Base-by-base conservation (phyloP, 1,284 basidiomycete species). In the Entoloma clypeatum region DNA sequence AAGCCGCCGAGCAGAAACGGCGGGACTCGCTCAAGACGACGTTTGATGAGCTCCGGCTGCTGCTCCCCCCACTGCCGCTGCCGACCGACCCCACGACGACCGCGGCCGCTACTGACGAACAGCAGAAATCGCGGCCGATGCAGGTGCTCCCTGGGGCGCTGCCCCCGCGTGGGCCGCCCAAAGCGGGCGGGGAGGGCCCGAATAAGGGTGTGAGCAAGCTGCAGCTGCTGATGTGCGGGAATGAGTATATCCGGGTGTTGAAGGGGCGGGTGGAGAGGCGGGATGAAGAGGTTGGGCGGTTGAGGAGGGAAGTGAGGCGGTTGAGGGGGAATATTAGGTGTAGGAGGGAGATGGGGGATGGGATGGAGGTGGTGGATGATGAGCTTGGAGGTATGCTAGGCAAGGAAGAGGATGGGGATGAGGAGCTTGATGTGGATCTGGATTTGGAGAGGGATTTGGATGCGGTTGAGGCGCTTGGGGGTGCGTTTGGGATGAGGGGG, bases 201-300 rank as follows among this genome's bases (percentile, higher is more conserved):
- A 96, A 96, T 64, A 85, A 93, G 54, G 86, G 87, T n/a, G 91
- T 98, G 31, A 90, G 86, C 67, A 98, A 98, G 69, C 74, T 98
- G 44, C 93, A 96, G 56, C 69, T 99, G 23, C 64, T 99, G 44
- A 79, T 92, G 41, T 92, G 89, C 56, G 86, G 85, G 37, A 96
- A 96, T 60, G 88, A 93, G 61, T 94, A 81, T 56, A 83, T 96
- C 43, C 72, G 81, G 35, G 70, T 79, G 47, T 69, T 95, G 49
- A 86, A 85, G 51, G 82, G 71, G 33, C 77, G 92, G 29, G 75
- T 97, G 34, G 85, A 88, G 41, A 73, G 92, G 56, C 69, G 95
- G 36, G 92, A 98, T 56, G 72, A 71, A 34, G 92, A 92, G 62
- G 86, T 98, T 55, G 71, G 65, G 43, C 68, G 61, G 51, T 62